Evolutionary conservation across 352 stramenopile genomes (phyloP), one percentile per base, ranked within the genome.

Genomic region (Thraustochytrium striatum): DNA sequence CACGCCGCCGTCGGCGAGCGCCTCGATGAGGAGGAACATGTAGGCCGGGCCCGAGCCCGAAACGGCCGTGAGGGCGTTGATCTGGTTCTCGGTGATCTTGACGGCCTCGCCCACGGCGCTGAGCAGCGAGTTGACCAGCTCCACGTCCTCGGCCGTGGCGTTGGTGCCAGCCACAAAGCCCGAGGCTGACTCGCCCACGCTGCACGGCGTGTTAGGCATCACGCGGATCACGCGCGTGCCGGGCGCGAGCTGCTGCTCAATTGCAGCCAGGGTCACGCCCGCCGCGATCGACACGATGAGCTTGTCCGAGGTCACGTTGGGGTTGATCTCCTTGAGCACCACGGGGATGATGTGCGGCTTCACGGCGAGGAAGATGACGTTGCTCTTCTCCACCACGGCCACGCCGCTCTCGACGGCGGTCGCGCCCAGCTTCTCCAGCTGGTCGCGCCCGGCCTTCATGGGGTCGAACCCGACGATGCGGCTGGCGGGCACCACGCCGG

Each of bases 181-280:
- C 58, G 84, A 87, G 0, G 91, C 89, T 21, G 82, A 84, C 82
- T 93, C 86, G 25, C 88, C 87, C 9, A 96, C 88, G 43, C 91
- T 82, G 81, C 90, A 95, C 1, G 89, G 89, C 19, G 90, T 95
- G 83, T 96, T 96, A n/a, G 91, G 91, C 87, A 95, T 94, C 13
- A 95, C 88, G n/a, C 91, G 87, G 21, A 94, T 85, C 16, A 95
- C 86, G 33, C 88, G 73, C 35, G 44, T 58, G 52, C 72, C 58
- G 57, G 82, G 82, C 9, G 83, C 85, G 43, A 92, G 81, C 25
- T 72, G 58, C 1, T 59, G 19, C 35, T 82, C 53, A 3, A 94
- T 79, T 3, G 82, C 82, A 38, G 84, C 68, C 7, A 94, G 72
- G 2, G 86, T 88, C n/a, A 94, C 85, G 32, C 91, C 90, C 19